Base-by-base conservation (phyloP, 164 flowering plant genomes). In the Litsea cubeba region DNA sequence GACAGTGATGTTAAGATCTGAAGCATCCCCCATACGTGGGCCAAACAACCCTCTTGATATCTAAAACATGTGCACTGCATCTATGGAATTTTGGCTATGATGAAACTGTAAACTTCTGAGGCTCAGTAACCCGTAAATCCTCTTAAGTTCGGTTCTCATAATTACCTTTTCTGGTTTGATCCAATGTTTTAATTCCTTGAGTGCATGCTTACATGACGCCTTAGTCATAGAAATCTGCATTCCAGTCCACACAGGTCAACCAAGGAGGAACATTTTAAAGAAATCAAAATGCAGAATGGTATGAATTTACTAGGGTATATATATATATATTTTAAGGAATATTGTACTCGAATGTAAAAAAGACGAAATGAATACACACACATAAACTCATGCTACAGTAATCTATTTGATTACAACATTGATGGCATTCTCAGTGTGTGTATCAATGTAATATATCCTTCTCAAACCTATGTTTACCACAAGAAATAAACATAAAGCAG, bases 91-190 rank as follows among this genome's bases (percentile, higher is more conserved):
- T 20, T 54, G 60, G 60, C 17, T 17, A 54, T 54, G 60, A 54
- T 4, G 60, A 54, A 14, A 54, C n/a, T 40, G 11, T 54, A 54
- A 54, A 54, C n/a, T 54, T 54, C 60, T 54, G 60, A 54, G 17
- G 17, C 60, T 14, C 17, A 20, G 60, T 12, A 5, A 3, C 20
- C 60, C 0, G 7, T 54, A 20, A 54, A 54, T 14, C 60, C 17
- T 54, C 60, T 3, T 54, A 54, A 12, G 60, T 15, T 15, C 18
- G 60, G 60, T 54, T 54, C n/a, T 2, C 5, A 10, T 35, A 62
- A 49, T 50, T 65, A 76, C 78, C 78, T 76, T 76, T 50, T 76
- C 64, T 26, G 78, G 78, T 49, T 65, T 51, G 70, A 76, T 76
- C 78, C 78, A 76, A 63, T 60, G 54, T 17, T 76, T 76, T 74